Percentiles rank a stretch among this genome's conserved stretches.
These are phyloP conservation scores for Diophrys appendiculata DNA, from an alignment of 73 alveolate genomes.

Conservation along the genomic window DNA sequence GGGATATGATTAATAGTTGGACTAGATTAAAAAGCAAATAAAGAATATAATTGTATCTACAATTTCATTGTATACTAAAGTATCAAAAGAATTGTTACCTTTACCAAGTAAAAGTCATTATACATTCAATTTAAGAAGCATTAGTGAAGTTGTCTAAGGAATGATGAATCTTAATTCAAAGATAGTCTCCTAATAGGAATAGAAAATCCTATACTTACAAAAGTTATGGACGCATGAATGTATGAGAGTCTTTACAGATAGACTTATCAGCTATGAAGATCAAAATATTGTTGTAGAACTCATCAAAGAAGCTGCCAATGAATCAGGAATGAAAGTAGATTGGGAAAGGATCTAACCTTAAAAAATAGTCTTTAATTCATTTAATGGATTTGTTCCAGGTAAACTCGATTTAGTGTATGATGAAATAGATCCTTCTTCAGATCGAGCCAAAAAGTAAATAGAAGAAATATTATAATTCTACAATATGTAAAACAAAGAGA, in stretches of 20 bases:
- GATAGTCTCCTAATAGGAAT: slow-evolving; percentile 74
- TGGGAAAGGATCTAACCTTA: slow-evolving; percentile 15
- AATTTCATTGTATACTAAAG: slow-evolving; percentile 80
- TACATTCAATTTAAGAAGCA: slow-evolving; percentile 95
- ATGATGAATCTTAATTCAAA: slow-evolving; percentile 74
- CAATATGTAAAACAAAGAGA: slow-evolving; percentile 76
- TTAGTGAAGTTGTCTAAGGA: slow-evolving; percentile 89
- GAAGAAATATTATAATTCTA: slow-evolving; percentile 61
- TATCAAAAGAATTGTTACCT: slow-evolving; percentile 93
- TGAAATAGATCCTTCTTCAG: background rate
- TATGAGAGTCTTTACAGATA: slow-evolving; percentile 98
- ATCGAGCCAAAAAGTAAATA: background rate
- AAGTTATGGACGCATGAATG: slow-evolving; percentile 99
- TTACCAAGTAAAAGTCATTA: slow-evolving; percentile 98
- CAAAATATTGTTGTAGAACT: slow-evolving; percentile 65
- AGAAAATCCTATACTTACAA: slow-evolving; percentile 71
- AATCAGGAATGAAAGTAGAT: slow-evolving; percentile 37
- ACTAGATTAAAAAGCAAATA: slow-evolving; percentile 80
- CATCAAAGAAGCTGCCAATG: slow-evolving; percentile 72
- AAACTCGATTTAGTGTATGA: background rate
- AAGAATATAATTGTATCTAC: slow-evolving; percentile 82
- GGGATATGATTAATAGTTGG: slow-evolving; percentile 63
- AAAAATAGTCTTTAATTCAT: slow-evolving; percentile 35
- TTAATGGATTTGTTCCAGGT: slow-evolving; percentile 30
- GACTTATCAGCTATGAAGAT: slow-evolving; percentile 92